These are phyloP conservation scores for Aspergillus sp. DNA, from an alignment of 2,329 filamentous ascomycete species.

Conservation along the genomic window DNA sequence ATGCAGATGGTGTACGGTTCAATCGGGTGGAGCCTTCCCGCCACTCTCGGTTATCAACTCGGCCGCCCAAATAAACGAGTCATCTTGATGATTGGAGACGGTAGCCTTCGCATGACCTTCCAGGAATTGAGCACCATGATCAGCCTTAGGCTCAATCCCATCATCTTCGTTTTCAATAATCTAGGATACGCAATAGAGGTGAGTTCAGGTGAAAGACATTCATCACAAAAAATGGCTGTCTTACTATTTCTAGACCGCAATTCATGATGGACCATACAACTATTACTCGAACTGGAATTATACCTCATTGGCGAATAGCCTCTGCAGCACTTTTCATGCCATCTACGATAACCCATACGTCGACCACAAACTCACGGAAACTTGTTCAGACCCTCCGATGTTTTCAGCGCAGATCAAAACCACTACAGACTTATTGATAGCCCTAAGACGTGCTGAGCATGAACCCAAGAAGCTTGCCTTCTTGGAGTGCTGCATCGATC, in stretches of 20 bases:
- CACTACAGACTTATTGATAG: too few relatives aligned
- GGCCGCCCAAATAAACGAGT: conserved; percentile 3
- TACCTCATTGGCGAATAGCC: not conserved
- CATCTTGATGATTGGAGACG: conserved; percentile 18
- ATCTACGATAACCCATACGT: too few relatives aligned
- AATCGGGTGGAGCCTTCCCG: conserved; percentile 17
- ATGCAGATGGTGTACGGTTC: conserved; percentile 17
- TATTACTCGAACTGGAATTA: conserved; percentile 8
- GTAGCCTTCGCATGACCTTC: conserved; percentile 18
- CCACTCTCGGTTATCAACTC: conserved; percentile 6
- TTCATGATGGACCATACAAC: conserved; percentile 7
- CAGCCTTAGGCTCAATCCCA: conserved; percentile 38
- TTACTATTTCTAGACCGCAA: not conserved
- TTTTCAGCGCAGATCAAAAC: too few relatives aligned
- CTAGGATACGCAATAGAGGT: conserved; percentile 15
- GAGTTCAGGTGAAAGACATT: not conserved
- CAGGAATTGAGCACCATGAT: conserved; percentile 71
- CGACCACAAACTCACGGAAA: too few relatives aligned
- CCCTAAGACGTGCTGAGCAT: too few relatives aligned
- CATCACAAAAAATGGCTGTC: not conserved
- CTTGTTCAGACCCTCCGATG: too few relatives aligned
- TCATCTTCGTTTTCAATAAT: conserved; percentile 15
- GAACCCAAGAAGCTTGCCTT: too few relatives aligned
- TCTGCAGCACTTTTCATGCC: too few relatives aligned
- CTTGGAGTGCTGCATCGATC: too few relatives aligned